Percentiles rank a stretch among this genome's conserved stretches.
phyloP scores from a whole-genome alignment of 2,329 filamentous ascomycete species.

The Fusarium sp. region DNA sequence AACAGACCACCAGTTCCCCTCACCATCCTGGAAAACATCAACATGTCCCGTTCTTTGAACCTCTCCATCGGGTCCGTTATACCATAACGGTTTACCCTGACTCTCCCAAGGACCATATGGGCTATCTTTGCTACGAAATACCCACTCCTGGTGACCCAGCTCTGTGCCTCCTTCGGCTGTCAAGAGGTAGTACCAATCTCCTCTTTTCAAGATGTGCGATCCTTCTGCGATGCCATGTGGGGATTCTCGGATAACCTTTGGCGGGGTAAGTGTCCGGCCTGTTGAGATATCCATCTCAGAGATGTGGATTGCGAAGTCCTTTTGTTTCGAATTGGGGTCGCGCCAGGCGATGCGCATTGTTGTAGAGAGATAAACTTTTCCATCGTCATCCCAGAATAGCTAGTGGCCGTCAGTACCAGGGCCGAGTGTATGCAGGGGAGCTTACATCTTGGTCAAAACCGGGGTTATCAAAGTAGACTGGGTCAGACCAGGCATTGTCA shows the following conservation, averaged over 20 bases:
- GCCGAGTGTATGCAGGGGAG: rapidly evolving
- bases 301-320: conserved; percentile 65
- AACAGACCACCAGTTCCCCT: conserved; percentile 43
- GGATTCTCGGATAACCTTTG: conserved; percentile 53
- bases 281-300: conserved; percentile 58
- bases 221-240: conserved; percentile 58
- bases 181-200: conserved; percentile 43
- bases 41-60: conserved; percentile 56
- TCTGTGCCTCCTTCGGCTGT: conserved; percentile 46
- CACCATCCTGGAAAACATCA: conserved; percentile 41
- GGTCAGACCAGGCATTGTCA: conserved; percentile 63
- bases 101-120: conserved; percentile 64
- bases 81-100: conserved; percentile 43
- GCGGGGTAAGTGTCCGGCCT: conserved; percentile 54
- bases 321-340: conserved; percentile 54
- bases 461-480: conserved; percentile 65
- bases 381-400: conserved; percentile 63
- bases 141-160: conserved; percentile 64
- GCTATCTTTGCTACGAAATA: conserved; percentile 57
- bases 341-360: conserved; percentile 53
- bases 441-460: conserved; percentile 63
- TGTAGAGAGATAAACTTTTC: conserved; percentile 62
- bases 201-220: conserved; percentile 46
- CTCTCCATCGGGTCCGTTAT: conserved; percentile 59
- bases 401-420: not conserved